Base-by-base conservation (phyloP, 2,329 filamentous ascomycete species). In the Ramichloridium luteum region DNA sequence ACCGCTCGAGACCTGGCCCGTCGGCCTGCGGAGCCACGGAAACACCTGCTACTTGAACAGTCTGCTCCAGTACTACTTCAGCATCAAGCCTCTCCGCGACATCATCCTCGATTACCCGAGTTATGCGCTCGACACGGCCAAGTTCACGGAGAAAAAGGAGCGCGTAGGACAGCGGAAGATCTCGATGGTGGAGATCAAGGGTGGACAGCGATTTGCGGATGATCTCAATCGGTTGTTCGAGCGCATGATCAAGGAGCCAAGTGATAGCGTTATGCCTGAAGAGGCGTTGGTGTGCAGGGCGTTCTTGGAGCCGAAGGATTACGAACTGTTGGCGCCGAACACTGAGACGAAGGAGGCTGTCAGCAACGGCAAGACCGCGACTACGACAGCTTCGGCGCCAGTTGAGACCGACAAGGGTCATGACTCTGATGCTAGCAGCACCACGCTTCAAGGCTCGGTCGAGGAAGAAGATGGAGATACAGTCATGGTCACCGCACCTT, bases 41-140 rank as follows among this genome's bases (percentile, higher is more conserved):
- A 98, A 98, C 50, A 98, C 92, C 0, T 98, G 90, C 55, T 98
- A 98, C 49, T 68, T 98, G 33, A 98, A 98, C 62, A 96, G 88
- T 58, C 70, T 98, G 29, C 66, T 98, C 6, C 90, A 98, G 48
- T 96, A 93, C 52, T 80, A 94, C 44, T 94, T 93, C 54, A 92
- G 86, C 0, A 73, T 96, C 34, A 78, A 76, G 39, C 76, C 82
- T 2, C 66, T 96, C 16, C 74, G 88, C 30, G 70, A 90, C 4
- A 71, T 94, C 42, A 76, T 94, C 3, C 64, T 92, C 36, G 66
- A 83, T 30, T 83, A 82, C 43, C 74, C 88, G 15, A 57, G 74
- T 4, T 72, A 78, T 47, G 72, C 77, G 42, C 72, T 90, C 49
- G 71, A 78, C 3, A 57, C 81, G 4, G 70, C 69, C 6, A 73